A percentile compares a stretch with the other conserved stretches of the same genome.
Conservation (phyloP, 148 eudicot species). For the Fagopyrum esculentum region DNA sequence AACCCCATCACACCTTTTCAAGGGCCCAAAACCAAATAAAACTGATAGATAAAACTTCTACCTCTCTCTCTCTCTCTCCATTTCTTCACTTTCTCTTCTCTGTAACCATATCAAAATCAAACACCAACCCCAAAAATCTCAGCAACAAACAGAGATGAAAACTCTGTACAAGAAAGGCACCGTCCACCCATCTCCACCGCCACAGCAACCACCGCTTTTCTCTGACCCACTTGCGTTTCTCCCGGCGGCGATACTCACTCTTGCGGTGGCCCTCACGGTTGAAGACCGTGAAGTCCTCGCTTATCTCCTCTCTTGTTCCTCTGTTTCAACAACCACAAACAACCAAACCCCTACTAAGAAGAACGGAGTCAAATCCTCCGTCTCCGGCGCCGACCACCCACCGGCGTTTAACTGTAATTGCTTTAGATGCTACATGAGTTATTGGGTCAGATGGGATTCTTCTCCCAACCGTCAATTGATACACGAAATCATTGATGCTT, state of each 20-base stretch:
- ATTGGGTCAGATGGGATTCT: conserved; percentile 77
- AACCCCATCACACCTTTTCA: neutral
- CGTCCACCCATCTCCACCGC: conserved; percentile 68
- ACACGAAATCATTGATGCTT: conserved; percentile 74
- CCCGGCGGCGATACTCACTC: conserved; percentile 62
- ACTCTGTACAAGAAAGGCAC: conserved; percentile 56
- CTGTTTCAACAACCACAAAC: conserved; percentile 16
- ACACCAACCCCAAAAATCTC: conserved; percentile 6
- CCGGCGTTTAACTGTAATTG: conserved; percentile 54
- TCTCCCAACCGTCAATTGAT: conserved; percentile 73
- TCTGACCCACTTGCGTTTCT: conserved; percentile 45
- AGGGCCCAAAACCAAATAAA: neutral
- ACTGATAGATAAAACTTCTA: neutral
- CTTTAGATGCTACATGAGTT: conserved; percentile 62
- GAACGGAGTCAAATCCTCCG: neutral
- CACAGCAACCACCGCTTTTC: conserved; percentile 27
- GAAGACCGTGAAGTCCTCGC: conserved; percentile 58
- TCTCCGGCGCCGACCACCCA: conserved; percentile 30
- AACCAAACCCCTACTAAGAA: neutral
- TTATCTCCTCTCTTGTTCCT: conserved; percentile 67
- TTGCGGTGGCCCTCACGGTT: conserved; percentile 49
- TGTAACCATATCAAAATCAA: neutral
- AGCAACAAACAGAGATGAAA: conserved; percentile 33
- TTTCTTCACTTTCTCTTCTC: neutral
- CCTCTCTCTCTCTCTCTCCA: neutral